Percentiles rank a stretch among this genome's conserved stretches.
These are phyloP conservation scores for Akanthomyces dipterigenus DNA, from an alignment of 2,329 filamentous ascomycete species.

Conservation along the genomic window DNA sequence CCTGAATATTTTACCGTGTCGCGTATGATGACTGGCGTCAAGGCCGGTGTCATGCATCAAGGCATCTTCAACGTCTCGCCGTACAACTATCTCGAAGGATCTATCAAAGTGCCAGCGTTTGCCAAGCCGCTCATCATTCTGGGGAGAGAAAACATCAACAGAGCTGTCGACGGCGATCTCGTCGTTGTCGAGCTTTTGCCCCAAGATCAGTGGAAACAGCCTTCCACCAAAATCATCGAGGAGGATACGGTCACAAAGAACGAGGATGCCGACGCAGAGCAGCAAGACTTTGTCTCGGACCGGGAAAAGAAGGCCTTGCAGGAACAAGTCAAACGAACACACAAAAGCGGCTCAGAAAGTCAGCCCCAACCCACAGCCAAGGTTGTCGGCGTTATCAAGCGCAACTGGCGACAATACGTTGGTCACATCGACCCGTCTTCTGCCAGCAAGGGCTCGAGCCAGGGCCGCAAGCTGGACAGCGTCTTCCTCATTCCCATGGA, in stretches of 20 bases:
- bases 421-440: slow-evolving; percentile 89
- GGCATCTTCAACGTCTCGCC: slow-evolving; percentile 93
- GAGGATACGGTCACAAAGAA: slow-evolving; percentile 88
- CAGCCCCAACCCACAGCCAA: slow-evolving; percentile 83
- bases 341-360: slow-evolving; percentile 68
- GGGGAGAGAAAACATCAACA: slow-evolving; percentile 92
- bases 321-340: slow-evolving; percentile 82
- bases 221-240: slow-evolving; percentile 91
- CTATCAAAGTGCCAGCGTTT: slow-evolving; percentile 83
- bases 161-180: slow-evolving; percentile 83
- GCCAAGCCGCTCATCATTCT: slow-evolving; percentile 82
- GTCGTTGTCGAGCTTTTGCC: slow-evolving; percentile 91
- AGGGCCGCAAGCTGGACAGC: slow-evolving; percentile 79
- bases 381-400: slow-evolving; percentile 86
- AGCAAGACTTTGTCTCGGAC: slow-evolving; percentile 75
- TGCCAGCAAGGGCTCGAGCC: slow-evolving; percentile 63
- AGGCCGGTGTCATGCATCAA: slow-evolving; percentile 83
- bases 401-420: slow-evolving; percentile 97
- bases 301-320: slow-evolving; percentile 80
- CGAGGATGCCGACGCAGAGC: slow-evolving; percentile 84
- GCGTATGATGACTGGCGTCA: slow-evolving; percentile 89
- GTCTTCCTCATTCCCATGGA: slow-evolving; percentile 98
- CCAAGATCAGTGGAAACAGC: slow-evolving; percentile 93
- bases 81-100: slow-evolving; percentile 96
- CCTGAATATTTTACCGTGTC: slow-evolving; percentile 85